Evolutionary conservation across 2,329 filamentous ascomycete species (phyloP).

Genomic region (Penicillium psychrosexuale): DNA sequence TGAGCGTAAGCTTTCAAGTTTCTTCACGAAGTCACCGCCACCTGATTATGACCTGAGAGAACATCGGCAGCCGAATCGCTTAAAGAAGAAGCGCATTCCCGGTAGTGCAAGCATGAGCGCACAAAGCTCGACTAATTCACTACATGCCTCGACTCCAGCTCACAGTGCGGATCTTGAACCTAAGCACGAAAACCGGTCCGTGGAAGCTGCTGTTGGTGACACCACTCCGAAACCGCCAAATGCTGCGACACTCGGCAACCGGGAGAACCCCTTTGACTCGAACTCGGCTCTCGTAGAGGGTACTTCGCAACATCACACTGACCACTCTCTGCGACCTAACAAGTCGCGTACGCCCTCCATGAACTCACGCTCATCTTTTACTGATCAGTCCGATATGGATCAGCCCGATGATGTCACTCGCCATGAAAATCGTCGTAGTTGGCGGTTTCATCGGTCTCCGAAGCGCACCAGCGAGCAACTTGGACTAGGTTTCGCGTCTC

Average conservation of each 20-base stretch:
- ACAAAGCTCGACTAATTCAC: constrained; percentile 81
- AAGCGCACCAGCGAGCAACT: constrained; percentile 57
- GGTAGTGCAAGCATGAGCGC: constrained; percentile 79
- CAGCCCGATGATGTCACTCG: constrained; percentile 61
- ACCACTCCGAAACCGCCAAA: constrained; percentile 36
- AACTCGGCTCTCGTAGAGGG: constrained; percentile 36
- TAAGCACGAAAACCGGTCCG: constrained; percentile 21
- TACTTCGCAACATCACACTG: constrained; percentile 43
- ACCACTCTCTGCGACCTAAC: constrained; percentile 60
- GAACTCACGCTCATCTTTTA: constrained; percentile 66
- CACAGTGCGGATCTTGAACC: constrained; percentile 32
- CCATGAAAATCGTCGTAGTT: constrained; percentile 68
- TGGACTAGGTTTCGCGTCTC: constrained; percentile 43
- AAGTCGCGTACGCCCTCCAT: constrained; percentile 74
- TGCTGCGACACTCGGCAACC: constrained; percentile 30
- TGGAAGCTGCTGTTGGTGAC: constrained; percentile 25
- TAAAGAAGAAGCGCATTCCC: constrained; percentile 80
- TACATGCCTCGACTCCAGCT: constrained; percentile 52
- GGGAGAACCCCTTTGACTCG: constrained; percentile 24
- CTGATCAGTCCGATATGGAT: constrained; percentile 79
- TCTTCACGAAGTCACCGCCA: constrained; percentile 67
- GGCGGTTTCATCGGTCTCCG: constrained; percentile 61
- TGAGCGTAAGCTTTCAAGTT: constrained; percentile 64
- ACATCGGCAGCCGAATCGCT: constrained; percentile 74
- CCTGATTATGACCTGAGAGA: constrained; percentile 58